A percentile compares a stretch with the other conserved stretches of the same genome.
These are phyloP conservation scores for Xylaria sp. DNA, from an alignment of 2,329 filamentous ascomycete species.

Conservation along the genomic window DNA sequence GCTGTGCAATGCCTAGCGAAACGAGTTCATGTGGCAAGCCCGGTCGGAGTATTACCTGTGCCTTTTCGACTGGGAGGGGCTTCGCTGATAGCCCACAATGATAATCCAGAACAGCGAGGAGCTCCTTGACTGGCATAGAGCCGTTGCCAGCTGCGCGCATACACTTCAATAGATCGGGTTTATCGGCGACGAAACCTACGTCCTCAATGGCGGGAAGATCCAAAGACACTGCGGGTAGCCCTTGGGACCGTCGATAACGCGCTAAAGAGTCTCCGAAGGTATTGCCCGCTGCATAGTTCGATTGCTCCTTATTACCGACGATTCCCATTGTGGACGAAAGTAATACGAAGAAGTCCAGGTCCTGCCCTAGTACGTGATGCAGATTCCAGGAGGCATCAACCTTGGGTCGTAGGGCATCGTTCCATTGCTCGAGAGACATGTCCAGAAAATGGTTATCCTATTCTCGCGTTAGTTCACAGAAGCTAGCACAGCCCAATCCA, in stretches of 20 bases:
- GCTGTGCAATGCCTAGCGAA: constrained; percentile 39
- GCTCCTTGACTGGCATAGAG: constrained; percentile 28
- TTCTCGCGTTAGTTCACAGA: not conserved
- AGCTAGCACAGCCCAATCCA: too few relatives aligned
- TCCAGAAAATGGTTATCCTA: constrained; percentile 48
- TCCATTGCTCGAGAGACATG: constrained; percentile 54
- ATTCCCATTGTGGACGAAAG: constrained; percentile 41
- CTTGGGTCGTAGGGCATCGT: constrained; percentile 52
- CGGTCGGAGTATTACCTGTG: constrained; percentile 43
- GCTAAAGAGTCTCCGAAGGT: constrained; percentile 42
- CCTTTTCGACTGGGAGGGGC: constrained; percentile 3
- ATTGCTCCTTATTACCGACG: constrained; percentile 39
- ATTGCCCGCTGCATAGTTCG: constrained; percentile 42
- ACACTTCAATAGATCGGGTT: constrained; percentile 38
- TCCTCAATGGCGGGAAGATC: constrained; percentile 38
- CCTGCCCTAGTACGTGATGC: constrained; percentile 42
- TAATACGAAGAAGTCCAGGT: constrained; percentile 39
- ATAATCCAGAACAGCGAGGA: constrained; percentile 42
- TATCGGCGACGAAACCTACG: constrained; percentile 40
- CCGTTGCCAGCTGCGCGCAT: constrained; percentile 33
- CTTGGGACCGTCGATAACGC: constrained; percentile 35
- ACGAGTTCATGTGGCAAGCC: constrained; percentile 41
- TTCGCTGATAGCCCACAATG: constrained; percentile 36
- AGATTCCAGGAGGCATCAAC: constrained; percentile 57
- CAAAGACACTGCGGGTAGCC: constrained; percentile 39